Evolutionary conservation across 2,329 filamentous ascomycete species (phyloP).

Genomic region (Colletotrichum horii): DNA sequence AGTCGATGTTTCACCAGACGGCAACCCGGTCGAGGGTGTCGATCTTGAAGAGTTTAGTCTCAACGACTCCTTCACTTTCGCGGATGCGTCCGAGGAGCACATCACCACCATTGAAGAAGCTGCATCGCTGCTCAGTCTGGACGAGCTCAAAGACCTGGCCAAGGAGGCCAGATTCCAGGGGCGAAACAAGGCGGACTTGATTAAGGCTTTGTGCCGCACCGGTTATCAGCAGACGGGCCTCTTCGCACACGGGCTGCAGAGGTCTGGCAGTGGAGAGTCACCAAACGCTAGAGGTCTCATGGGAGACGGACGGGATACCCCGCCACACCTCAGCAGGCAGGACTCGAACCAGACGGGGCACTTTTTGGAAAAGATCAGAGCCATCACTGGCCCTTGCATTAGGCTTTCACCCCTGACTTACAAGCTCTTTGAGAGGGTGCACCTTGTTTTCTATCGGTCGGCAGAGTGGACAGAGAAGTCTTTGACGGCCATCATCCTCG

Average conservation of each 20-base stretch:
- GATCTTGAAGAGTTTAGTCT: constrained; percentile 51
- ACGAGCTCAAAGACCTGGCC: constrained; percentile 84
- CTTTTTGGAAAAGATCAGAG: constrained; percentile 78
- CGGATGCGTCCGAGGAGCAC: constrained; percentile 74
- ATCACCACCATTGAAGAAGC: constrained; percentile 85
- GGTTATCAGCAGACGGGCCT: constrained; percentile 79
- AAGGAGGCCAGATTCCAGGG: constrained; percentile 88
- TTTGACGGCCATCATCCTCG: constrained; percentile 90
- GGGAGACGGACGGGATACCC: constrained; percentile 33
- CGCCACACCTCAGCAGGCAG: constrained; percentile 30
- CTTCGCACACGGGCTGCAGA: constrained; percentile 69
- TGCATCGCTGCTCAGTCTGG: constrained; percentile 78
- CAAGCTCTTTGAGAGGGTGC: constrained; percentile 90
- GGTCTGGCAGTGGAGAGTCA: constrained; percentile 66
- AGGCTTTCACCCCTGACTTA: constrained; percentile 75
- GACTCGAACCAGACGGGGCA: constrained; percentile 72
- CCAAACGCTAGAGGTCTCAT: constrained; percentile 45
- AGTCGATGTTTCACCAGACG: constrained; percentile 17
- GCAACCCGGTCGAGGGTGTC: constrained; percentile 31
- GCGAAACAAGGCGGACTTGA: constrained; percentile 83
- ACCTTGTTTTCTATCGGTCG: constrained; percentile 94
- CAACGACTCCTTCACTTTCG: constrained; percentile 72
- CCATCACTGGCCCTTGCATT: constrained; percentile 81
- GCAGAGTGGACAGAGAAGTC: constrained; percentile 98
- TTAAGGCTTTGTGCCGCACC: constrained; percentile 74